These are phyloP conservation scores for Trichophyton simii DNA, from an alignment of 2,329 filamentous ascomycete genomes.

Conservation along the genomic window DNA sequence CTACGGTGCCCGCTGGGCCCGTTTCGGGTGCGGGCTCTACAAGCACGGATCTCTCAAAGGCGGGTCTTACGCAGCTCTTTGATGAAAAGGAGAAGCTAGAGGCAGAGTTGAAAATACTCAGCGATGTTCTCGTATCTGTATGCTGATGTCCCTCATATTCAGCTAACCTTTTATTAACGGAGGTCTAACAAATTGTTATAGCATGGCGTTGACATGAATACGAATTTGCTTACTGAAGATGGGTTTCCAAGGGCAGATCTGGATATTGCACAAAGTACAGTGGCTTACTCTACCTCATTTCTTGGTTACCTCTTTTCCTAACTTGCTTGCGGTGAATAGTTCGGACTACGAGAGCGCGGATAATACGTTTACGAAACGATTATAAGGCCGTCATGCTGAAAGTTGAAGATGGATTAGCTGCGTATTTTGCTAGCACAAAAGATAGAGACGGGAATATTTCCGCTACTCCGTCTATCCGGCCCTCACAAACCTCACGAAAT, in stretches of 20 bases:
- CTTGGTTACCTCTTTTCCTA: not conserved
- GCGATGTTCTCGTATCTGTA: slow-evolving; percentile 80
- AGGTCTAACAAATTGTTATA: slow-evolving; percentile 27
- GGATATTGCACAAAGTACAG: slow-evolving; percentile 81
- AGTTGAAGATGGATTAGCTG: slow-evolving; percentile 78
- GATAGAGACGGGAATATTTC: slow-evolving; percentile 20
- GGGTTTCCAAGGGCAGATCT: slow-evolving; percentile 88
- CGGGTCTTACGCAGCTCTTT: slow-evolving; percentile 69
- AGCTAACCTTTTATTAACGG: not conserved
- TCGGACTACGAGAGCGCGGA: slow-evolving; percentile 79
- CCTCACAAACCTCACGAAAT: slow-evolving; percentile 8
- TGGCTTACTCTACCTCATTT: not conserved
- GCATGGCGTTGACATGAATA: slow-evolving; percentile 92
- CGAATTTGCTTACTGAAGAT: slow-evolving; percentile 71
- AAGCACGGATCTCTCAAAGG: slow-evolving; percentile 50
- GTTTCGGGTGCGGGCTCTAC: slow-evolving; percentile 43
- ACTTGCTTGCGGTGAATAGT: slow-evolving; percentile 41
- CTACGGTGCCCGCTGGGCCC: slow-evolving; percentile 67
- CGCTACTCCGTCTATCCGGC: slow-evolving; percentile 14
- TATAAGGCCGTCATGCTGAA: slow-evolving; percentile 77
- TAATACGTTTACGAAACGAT: slow-evolving; percentile 83
- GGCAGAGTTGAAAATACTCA: slow-evolving; percentile 70
- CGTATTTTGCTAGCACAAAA: slow-evolving; percentile 66
- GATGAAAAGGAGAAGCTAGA: slow-evolving; percentile 75
- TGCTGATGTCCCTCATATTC: slow-evolving; percentile 18